Percentiles rank a stretch among this genome's conserved stretches.
These are phyloP conservation scores for Astragalus membranaceus DNA, from an alignment of 306 rosid genomes.

Conservation along the genomic window DNA sequence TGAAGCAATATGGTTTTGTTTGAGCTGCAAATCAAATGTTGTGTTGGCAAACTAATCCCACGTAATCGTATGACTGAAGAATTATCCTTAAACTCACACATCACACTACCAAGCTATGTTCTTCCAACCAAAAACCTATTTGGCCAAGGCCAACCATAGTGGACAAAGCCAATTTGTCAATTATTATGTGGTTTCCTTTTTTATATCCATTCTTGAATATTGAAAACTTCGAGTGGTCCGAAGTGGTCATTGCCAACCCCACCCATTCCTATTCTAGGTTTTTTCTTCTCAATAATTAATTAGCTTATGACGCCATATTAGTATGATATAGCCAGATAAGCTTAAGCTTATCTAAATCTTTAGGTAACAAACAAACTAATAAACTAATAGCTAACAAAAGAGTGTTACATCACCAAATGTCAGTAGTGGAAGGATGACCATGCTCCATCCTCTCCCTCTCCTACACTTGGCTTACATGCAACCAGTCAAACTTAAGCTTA, in stretches of 20 bases:
- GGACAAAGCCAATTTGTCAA: constrained; percentile 27
- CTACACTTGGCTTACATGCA: constrained; percentile 33
- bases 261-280: constrained; percentile 2
- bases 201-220: neutral
- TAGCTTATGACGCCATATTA: neutral
- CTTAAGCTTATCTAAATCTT: constrained; percentile 12
- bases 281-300: neutral
- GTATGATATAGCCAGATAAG: neutral
- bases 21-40: neutral
- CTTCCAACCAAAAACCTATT: neutral
- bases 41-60: no score
- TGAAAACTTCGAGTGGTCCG: constrained; percentile 12
- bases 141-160: constrained; percentile 20
- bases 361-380: constrained; percentile 4
- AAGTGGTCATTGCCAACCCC: constrained; percentile 31
- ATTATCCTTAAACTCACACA: neutral
- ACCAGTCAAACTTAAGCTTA: constrained; percentile 5
- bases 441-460: neutral
- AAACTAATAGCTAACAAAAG: neutral
- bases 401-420: constrained; percentile 10
- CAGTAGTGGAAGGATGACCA: constrained; percentile 10
- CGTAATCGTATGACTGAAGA: no score
- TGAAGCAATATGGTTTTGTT: constrained; percentile 22
- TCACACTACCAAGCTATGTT: neutral
- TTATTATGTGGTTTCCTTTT: constrained; percentile 12